Evolutionary conservation across 2,329 filamentous ascomycete genomes (phyloP).

Genomic region (Xylariales sp.): DNA sequence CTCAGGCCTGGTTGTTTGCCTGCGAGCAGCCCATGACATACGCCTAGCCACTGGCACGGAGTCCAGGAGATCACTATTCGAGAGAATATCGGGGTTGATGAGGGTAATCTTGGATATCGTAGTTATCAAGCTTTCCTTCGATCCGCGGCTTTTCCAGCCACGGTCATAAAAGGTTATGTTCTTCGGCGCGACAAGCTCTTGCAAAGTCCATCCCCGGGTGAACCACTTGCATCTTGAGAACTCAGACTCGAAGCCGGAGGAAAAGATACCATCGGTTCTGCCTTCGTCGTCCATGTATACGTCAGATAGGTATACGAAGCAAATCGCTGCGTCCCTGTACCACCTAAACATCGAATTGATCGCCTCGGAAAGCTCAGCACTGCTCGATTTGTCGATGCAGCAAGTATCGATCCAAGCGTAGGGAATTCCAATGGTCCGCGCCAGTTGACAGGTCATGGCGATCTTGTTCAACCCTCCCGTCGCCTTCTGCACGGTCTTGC

Average conservation of each 20-base stretch:
- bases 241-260: neutral
- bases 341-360: slow-evolving; percentile 18
- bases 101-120: slow-evolving; percentile 11
- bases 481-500: neutral
- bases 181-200: slow-evolving; percentile 17
- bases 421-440: slow-evolving; percentile 7
- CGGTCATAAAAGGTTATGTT: slow-evolving; percentile 13
- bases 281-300: slow-evolving; percentile 27
- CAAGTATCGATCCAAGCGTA: slow-evolving; percentile 23
- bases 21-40: slow-evolving; percentile 25
- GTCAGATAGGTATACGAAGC: slow-evolving; percentile 18
- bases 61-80: neutral
- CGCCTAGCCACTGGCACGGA: slow-evolving; percentile 15
- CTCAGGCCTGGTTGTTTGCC: slow-evolving; percentile 20
- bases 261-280: neutral
- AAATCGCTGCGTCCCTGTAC: slow-evolving; percentile 14
- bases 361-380: slow-evolving; percentile 17
- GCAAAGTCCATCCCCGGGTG: slow-evolving; percentile 17
- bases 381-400: slow-evolving; percentile 20
- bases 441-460: slow-evolving; percentile 9
- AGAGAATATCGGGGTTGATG: slow-evolving; percentile 9
- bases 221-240: slow-evolving; percentile 8
- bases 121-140: slow-evolving; percentile 3
- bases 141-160: slow-evolving; percentile 11
- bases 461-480: slow-evolving; percentile 15